Evolutionary conservation across 495 filamentous ascomycete genomes (phyloP).

Genomic region (Penicillium psychrofluorescens): DNA sequence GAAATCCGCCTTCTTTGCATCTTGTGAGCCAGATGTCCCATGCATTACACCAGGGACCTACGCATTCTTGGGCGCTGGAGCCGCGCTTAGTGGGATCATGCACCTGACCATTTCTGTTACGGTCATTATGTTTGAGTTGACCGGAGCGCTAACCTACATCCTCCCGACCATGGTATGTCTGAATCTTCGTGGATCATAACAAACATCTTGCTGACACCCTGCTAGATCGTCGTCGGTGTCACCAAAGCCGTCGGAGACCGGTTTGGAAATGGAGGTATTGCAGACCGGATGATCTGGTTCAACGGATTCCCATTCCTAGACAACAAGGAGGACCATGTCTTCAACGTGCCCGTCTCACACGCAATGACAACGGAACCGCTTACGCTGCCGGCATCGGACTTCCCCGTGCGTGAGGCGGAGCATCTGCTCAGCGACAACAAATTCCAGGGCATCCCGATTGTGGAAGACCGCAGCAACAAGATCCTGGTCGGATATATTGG

Average conservation of each 20-base stretch:
- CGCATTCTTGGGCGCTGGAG: conserved; percentile 86
- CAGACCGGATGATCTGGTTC: conserved; percentile 99
- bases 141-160: conserved; percentile 91
- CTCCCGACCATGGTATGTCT: conserved; percentile 78
- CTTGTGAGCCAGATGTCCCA: conserved; percentile 84
- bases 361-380: conserved; percentile 79
- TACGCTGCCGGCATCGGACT: conserved; percentile 65
- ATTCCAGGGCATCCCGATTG: conserved; percentile 92
- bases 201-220: background rate
- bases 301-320: conserved; percentile 97
- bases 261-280: conserved; percentile 92
- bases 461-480: conserved; percentile 65
- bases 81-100: conserved; percentile 97
- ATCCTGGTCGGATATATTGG: conserved; percentile 89
- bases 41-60: conserved; percentile 97
- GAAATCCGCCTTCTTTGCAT: conserved; percentile 72
- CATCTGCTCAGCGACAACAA: conserved; percentile 68
- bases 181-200: conserved; percentile 8
- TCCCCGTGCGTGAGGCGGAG: conserved; percentile 68
- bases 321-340: conserved; percentile 96
- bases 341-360: conserved; percentile 88
- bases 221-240: conserved; percentile 84
- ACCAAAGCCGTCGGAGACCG: conserved; percentile 91
- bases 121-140: conserved; percentile 98
- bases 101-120: conserved; percentile 94